Base-by-base conservation (phyloP, 1,284 basidiomycete species). In the Agaricales sp. region DNA sequence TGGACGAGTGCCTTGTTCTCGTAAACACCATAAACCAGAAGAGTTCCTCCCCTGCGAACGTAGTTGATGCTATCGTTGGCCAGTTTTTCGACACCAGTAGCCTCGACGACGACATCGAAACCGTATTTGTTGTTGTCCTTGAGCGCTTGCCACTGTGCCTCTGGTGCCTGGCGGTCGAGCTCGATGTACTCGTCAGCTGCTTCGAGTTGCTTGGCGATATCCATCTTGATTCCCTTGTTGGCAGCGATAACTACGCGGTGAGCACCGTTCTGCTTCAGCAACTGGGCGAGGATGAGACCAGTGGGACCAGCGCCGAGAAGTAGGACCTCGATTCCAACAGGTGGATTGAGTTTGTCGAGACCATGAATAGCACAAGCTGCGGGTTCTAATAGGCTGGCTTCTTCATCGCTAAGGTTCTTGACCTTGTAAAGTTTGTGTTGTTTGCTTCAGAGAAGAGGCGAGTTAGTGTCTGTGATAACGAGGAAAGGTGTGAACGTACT, bases 311-410 rank as follows among this genome's bases (percentile, higher is more conserved):
- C 80, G 38, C 85, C 84, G 53, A 92, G 74, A 50, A 92, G 69
- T 44, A 92, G 74, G 13, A 81, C 87, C 50, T 89, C 85, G 43
- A 82, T 69, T 30, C 90, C 90, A 53, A 90, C 83, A 14, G 82
- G 75, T 22, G 86, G 79, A 52, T 73, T 75, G 48, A 93, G 75
- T 61, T 87, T 89, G 69, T 92, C 91, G 52, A 91, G 75, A 12
- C 90, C 90, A 65, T 93, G 91, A 49, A 93, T 77, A 14, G 90
- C 90, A 61, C 90, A 93, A 13, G 89, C 82, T 2, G 89, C 85
- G 16, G 90, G 90, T 63, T 93, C 90, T 49, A 92, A 69, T n/a
- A 93, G 75, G 2, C 87, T 91, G 0, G 90, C 84, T 58, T 92
- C 87, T 64, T 89, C 84, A 58, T 92, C 88, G n/a, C 80, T 75